Evolutionary conservation across 2,329 filamentous ascomycete genomes (phyloP), one percentile per base, ranked within the genome.

Genomic region (Myriosclerotinia duriaeana): DNA sequence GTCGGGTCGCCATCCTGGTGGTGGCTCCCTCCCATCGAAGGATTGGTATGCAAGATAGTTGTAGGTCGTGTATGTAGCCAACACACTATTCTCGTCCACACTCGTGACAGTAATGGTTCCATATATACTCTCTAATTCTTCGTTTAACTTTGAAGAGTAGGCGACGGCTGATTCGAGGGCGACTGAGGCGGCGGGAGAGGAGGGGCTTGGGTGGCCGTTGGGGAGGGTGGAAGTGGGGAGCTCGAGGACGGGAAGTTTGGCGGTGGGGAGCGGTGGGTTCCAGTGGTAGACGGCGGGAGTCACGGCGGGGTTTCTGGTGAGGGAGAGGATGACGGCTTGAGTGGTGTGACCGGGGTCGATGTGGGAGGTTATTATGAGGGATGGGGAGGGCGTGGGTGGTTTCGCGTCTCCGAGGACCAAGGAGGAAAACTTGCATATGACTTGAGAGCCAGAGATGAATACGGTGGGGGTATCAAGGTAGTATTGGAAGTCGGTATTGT

Each of bases 391-490:
- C 38, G 5, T 20, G 9, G n/a, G 44, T 50, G 34, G 14, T 50
- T 15, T 20, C 9, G 3, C 20, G 7, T 50, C 44, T 26, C 58
- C 44, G 2, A 61, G 14, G 9, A 61, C 50, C 8, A 61, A 2
- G 11, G n/a, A 61, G 5, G n/a, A 50, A 50, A 50, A 61, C 34
- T 61, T 36, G n/a, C 58, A 61, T 15, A 20, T 40, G 3, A 50
- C 34, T 61, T 61, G 30, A 7, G 46, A 50, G n/a, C 22, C n/a
- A 14, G 58, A 61, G 12, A 38, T 7, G 6, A 14, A 61, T 3
- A 40, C 14, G 1, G n/a, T 12, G 2, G 44, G 44, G 6, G n/a
- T 8, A 5, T 34, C 34, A 15, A 61, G n/a, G 7, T 61, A 61
- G 5, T 50, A 36, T 4, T 50, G 8, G n/a, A 61, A 61, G 2